Evolutionary conservation across 805 yeast genomes (phyloP).

Genomic region (Clavispora santaluciae): DNA sequence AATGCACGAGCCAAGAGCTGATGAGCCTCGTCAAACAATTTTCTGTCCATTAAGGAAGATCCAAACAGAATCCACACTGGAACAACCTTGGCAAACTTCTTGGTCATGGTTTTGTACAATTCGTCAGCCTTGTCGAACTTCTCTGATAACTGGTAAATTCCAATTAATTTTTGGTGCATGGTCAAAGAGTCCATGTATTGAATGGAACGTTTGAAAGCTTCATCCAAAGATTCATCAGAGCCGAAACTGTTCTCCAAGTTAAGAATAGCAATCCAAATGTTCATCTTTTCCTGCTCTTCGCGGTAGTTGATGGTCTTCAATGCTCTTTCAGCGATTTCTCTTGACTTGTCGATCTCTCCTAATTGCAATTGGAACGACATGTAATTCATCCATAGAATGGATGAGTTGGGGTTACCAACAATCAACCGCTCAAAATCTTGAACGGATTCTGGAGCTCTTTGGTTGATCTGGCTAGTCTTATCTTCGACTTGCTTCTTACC

Average conservation of each 20-base stretch:
- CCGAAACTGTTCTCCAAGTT: conserved; percentile 96
- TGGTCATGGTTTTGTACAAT: conserved; percentile 61
- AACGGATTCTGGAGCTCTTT: conserved; percentile 87
- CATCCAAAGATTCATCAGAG: conserved; percentile 72
- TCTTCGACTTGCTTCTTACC: conserved; percentile 59
- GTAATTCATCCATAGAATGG: conserved; percentile 94
- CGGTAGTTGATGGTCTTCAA: conserved; percentile 83
- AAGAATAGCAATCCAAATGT: conserved; percentile 92
- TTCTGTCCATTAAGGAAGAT: conserved; percentile 61
- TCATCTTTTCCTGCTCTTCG: conserved; percentile 88
- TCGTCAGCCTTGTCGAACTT: conserved; percentile 66
- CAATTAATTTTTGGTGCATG: conserved; percentile 75
- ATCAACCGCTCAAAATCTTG: conserved; percentile 88
- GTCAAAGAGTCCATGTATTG: conserved; percentile 87
- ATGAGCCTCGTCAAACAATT: conserved; percentile 57
- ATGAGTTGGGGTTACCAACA: conserved; percentile 89
- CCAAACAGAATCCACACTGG: conserved; percentile 83
- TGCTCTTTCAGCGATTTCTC: conserved; percentile 91
- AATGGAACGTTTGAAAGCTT: conserved; percentile 74
- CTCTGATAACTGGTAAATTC: conserved; percentile 70
- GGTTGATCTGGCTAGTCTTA: conserved; percentile 75
- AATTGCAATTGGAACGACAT: conserved; percentile 96
- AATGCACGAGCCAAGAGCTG: conserved; percentile 71
- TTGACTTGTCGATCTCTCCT: conserved; percentile 90
- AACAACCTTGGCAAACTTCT: conserved; percentile 69